A percentile compares a stretch with the other conserved stretches of the same genome.
phyloP scores from a whole-genome alignment of 164 flowering plant genomes.

The Stephania cephalantha region DNA sequence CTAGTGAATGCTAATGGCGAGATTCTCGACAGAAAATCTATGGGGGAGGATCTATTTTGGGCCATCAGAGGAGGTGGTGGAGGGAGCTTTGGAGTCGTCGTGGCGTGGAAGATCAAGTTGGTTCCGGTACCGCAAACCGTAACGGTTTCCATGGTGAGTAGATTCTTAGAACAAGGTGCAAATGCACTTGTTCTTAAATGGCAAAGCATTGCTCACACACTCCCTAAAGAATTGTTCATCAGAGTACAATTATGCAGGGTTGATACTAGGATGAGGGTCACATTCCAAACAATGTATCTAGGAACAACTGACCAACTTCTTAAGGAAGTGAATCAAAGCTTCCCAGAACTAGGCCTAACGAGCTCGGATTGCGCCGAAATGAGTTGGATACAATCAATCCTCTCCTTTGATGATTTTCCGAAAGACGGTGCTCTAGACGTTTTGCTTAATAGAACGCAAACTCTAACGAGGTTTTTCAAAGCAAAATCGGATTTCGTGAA shows the following conservation, averaged over 20 bases:
- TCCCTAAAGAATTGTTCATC: conserved; percentile 18
- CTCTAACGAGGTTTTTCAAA: neutral
- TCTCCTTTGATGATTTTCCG: neutral
- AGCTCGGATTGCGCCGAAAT: neutral
- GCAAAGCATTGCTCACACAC: conserved; percentile 27
- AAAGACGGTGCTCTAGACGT: neutral
- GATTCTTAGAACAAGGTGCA: conserved; percentile 26
- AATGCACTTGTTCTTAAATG: conserved; percentile 24
- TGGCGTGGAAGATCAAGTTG: conserved; percentile 34
- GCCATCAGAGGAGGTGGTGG: neutral
- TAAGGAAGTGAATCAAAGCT: neutral
- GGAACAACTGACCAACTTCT: conserved; percentile 1
- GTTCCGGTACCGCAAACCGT: conserved; percentile 28
- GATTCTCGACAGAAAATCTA: conserved; percentile 22
- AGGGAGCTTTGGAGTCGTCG: conserved; percentile 24
- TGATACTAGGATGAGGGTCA: neutral
- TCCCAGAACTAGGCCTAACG: conserved; percentile 7
- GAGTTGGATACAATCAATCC: conserved; percentile 5
- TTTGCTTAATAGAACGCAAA: neutral
- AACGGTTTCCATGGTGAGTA: conserved; percentile 28
- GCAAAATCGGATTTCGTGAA: conserved; percentile 11
- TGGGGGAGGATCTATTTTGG: conserved; percentile 1
- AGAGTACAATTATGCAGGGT: no score
- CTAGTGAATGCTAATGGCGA: conserved; percentile 33
- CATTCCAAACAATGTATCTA: conserved; percentile 1